Base-by-base conservation (phyloP, 495 filamentous ascomycete genomes). In the Recurvomyces mirabilis region DNA sequence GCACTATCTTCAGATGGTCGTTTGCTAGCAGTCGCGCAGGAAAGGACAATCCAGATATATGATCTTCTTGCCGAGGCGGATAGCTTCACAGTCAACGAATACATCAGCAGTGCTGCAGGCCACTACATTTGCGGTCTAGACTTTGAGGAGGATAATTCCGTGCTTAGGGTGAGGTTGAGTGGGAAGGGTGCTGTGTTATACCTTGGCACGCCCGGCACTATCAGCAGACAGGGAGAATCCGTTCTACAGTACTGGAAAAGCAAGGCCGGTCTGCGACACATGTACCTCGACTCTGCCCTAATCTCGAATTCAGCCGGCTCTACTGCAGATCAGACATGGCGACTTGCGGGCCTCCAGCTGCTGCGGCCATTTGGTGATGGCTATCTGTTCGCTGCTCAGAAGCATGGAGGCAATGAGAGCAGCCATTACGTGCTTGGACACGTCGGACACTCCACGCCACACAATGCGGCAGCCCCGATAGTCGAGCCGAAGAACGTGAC, bases 141-240 rank as follows among this genome's bases (percentile, higher is more conserved):
- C 13, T 55, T 55, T 37, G 48, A 37, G 22, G 42, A 47, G 26
- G 17, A 44, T 18, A 48, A 47, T 20, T 35, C 23, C 18, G 32
- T 55, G 4, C 29, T 55, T 3, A 38, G 48, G 14, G 38, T 55
- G 3, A 13, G 23, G 7, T 29, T 55, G 24, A 47, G 38, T 31
- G 38, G 44, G 4, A 55, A 55, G 14, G 52, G 52, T 5, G 23
- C 43, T 3, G 48, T 55, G 14, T 12, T 55, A 20, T 55, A 55
- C 21, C 48, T 51, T 19, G 52, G 52, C 38, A 31, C 32, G 14
- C 52, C 52, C 10, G 7, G 14, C 2, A 22, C 2, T 20, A 10
- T 4, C 12, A 30, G 5, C 5, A 41, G 21, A 24, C 38, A 2
- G 18, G 7, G 33, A 18, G n/a, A 18, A 19, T 41, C 33, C 7